Evolutionary conservation across 2,329 filamentous ascomycete genomes (phyloP), one percentile per base, ranked within the genome.

Genomic region (Cylindrodendrum hubeiense): DNA sequence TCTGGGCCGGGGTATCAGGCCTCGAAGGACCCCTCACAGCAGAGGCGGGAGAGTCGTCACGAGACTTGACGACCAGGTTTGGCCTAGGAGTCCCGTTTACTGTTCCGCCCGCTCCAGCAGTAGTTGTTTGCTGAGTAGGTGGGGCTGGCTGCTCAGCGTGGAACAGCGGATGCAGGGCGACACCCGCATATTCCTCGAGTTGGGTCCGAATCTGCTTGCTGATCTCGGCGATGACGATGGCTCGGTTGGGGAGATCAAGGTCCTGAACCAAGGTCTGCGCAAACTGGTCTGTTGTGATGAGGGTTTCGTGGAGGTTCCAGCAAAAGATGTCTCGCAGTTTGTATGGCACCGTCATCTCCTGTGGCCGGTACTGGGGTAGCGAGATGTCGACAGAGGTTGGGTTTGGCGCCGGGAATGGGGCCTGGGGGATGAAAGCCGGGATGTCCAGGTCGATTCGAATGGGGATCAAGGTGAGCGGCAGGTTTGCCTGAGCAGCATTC

Each of bases 391-490:
- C 87, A 17, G 85, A 84, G 33, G 81, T 84, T 61, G 90, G 89
- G 65, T 87, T 85, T 12, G 90, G 90, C 2, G 87, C 83, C 5
- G 90, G 90, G 57, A 93, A 84, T 5, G 91, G 84, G 21, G 91
- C 83, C 34, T 87, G 82, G 13, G 93, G 91, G 12, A 88, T 84
- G 81, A 92, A 96, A 60, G 93, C 85, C 51, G 93, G 91, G 33
- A 99, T 91, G 77, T 98, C 95, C 77, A 98, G 86, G 77, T 99
- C 96, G 79, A 99, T 97, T 65, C 95, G 93, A 74, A 99, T 98
- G 19, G 96, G 96, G 65, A 99, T 95, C 57, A 98, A 85, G 1
- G 94, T 97, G 54, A 97, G 87, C 5, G 96, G 96, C 37, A 99
- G 87, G 53, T 89, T 90, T 37, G 93, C 90, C 73, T 91, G 89